These are phyloP conservation scores for Amylocarpus encephaloides DNA, from an alignment of 2,329 filamentous ascomycete species.

Conservation along the genomic window DNA sequence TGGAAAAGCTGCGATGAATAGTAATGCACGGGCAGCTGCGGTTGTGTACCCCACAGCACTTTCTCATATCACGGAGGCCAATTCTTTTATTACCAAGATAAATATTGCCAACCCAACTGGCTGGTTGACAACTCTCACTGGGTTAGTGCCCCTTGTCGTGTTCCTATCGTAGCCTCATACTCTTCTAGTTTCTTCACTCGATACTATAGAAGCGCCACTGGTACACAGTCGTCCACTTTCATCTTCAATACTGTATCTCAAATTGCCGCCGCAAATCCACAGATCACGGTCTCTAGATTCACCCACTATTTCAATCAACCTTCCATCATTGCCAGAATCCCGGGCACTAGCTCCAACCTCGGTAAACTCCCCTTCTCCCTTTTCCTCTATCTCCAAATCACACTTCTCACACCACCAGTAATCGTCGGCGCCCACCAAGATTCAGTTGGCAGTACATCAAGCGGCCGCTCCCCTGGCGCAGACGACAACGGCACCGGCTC, in stretches of 20 bases:
- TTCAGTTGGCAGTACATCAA: conserved; percentile 45
- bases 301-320: conserved; percentile 11
- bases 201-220: conserved; percentile 9
- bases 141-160: not conserved
- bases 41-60: conserved; percentile 9
- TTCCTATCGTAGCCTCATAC: not conserved
- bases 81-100: conserved; percentile 8
- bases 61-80: conserved; percentile 5
- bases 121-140: conserved; percentile 7
- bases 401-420: conserved; percentile 35
- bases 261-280: conserved; percentile 5
- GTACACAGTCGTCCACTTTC: conserved; percentile 5
- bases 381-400: not conserved
- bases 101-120: conserved; percentile 4
- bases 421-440: conserved; percentile 88
- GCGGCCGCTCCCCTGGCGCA: conserved; percentile 64
- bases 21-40: not conserved
- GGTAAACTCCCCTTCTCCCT: conserved; percentile 1
- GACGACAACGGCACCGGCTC: conserved; percentile 90
- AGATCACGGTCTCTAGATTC: conserved; percentile 7
- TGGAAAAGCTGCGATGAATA: not conserved
- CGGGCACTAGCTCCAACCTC: conserved; percentile 5
- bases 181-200: conserved; percentile 4
- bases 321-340: conserved; percentile 13
- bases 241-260: conserved; percentile 5